phyloP scores from a whole-genome alignment of 2,329 filamentous ascomycete species.

The Fusarium pininemorale region DNA sequence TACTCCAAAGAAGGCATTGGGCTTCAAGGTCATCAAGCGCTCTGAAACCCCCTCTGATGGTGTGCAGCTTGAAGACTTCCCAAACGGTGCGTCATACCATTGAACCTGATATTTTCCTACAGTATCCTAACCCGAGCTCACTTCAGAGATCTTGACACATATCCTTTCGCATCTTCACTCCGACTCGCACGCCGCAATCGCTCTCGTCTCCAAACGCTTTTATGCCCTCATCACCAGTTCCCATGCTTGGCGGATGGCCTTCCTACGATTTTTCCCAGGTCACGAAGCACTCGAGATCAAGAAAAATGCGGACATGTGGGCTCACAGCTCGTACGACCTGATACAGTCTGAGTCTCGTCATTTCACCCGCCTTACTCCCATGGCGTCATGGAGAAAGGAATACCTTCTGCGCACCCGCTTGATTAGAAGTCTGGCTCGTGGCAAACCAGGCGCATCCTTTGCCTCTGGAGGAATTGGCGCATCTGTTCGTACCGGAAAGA shows the following conservation, averaged over 20 bases:
- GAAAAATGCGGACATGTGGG: conserved; percentile 51
- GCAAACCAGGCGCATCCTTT: conserved; percentile 74
- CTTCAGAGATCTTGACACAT: conserved; percentile 87
- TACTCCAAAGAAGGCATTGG: conserved; percentile 58
- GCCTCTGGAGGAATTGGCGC: conserved; percentile 61
- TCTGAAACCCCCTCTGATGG: conserved; percentile 51
- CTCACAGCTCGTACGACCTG: conserved; percentile 59
- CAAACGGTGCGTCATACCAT: conserved; percentile 74
- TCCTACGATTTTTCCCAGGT: conserved; percentile 88
- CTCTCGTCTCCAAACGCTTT: conserved; percentile 88
- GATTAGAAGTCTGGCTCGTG: conserved; percentile 80
- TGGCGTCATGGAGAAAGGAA: conserved; percentile 96
- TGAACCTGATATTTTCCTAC: not conserved
- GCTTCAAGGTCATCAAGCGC: conserved; percentile 66
- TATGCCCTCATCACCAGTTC: conserved; percentile 87
- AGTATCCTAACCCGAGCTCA: conserved; percentile 21
- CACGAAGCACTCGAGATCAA: conserved; percentile 56
- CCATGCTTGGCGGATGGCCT: conserved; percentile 93
- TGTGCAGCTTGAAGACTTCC: conserved; percentile 67
- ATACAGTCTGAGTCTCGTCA: conserved; percentile 78
- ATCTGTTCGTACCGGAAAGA: conserved; percentile 67
- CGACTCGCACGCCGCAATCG: conserved; percentile 81
- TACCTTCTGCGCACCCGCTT: conserved; percentile 90
- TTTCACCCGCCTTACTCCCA: conserved; percentile 82
- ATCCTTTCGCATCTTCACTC: conserved; percentile 90